Evolutionary conservation across 1,139 yeast genomes (phyloP).

Genomic region (Candida tropicalis): DNA sequence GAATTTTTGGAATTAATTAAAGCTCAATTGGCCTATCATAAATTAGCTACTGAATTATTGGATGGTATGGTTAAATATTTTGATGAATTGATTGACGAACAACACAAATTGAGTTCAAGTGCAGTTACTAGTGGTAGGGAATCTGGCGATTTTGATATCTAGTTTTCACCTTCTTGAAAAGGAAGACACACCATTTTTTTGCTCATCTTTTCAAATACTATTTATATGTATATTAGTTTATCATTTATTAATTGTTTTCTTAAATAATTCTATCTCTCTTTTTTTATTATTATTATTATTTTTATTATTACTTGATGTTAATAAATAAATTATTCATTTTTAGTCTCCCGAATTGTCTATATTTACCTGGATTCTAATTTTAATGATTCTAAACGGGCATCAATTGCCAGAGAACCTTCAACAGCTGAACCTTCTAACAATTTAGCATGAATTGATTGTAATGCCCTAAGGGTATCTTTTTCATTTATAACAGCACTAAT

Average conservation of each 20-base stretch:
- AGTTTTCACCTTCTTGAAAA: too few species aligned
- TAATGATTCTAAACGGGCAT: constrained; percentile 40
- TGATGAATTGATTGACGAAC: constrained; percentile 60
- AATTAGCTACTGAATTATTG: constrained; percentile 71
- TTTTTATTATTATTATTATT: not conserved
- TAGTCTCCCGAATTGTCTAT: too few species aligned
- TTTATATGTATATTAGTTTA: not conserved
- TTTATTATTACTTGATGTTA: not conserved
- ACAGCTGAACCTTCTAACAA: constrained; percentile 57
- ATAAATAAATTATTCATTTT: constrained; percentile 1
- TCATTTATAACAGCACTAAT: constrained; percentile 93
- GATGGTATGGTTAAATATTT: constrained; percentile 67
- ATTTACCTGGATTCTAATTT: constrained; percentile 27
- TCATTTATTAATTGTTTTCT: too few species aligned
- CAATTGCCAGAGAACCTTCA: constrained; percentile 40
- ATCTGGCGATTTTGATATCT: constrained; percentile 51
- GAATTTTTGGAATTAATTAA: constrained; percentile 69
- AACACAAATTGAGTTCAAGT: constrained; percentile 23
- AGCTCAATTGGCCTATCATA: constrained; percentile 85
- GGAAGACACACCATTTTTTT: too few species aligned
- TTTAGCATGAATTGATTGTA: constrained; percentile 80
- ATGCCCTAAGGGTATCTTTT: constrained; percentile 79
- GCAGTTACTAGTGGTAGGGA: constrained; percentile 30
- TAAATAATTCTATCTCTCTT: too few species aligned
- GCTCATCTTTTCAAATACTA: not conserved